A percentile compares a stretch with the other conserved stretches of the same genome.
These are phyloP conservation scores for Boletus insuetus DNA, from an alignment of 768 basidiomycete species.

Conservation along the genomic window DNA sequence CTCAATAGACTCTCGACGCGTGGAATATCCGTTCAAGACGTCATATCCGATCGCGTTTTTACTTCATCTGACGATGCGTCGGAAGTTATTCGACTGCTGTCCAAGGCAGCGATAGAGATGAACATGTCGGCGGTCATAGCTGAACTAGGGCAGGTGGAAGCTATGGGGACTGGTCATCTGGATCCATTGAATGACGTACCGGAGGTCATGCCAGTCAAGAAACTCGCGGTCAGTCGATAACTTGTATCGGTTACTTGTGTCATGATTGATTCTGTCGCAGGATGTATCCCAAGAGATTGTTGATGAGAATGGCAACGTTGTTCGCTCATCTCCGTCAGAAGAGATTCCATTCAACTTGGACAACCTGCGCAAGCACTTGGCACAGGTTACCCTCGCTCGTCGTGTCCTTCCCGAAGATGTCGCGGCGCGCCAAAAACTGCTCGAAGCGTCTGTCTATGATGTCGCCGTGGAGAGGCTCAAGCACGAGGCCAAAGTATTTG, in stretches of 20 bases:
- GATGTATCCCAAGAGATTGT: conserved; percentile 17
- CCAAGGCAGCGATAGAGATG: conserved; percentile 57
- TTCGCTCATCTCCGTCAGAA: conserved; percentile 18
- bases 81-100: conserved; percentile 52
- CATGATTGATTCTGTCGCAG: conserved; percentile 7
- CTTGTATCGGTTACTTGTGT: neutral
- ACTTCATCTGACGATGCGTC: conserved; percentile 53
- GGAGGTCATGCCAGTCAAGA: conserved; percentile 59
- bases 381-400: conserved; percentile 59
- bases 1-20: conserved; percentile 47
- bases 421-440: conserved; percentile 71
- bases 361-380: conserved; percentile 67
- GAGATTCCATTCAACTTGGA: conserved; percentile 75
- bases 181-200: conserved; percentile 54
- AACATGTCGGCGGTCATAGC: conserved; percentile 48
- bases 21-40: conserved; percentile 45
- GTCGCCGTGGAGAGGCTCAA: conserved; percentile 70
- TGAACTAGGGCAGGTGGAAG: conserved; percentile 56
- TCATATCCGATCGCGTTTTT: conserved; percentile 59
- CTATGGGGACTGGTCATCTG: conserved; percentile 36
- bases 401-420: conserved; percentile 64
- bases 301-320: conserved; percentile 17
- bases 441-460: conserved; percentile 85
- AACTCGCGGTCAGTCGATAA: conserved; percentile 36
- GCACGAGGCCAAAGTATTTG: conserved; percentile 58